These are phyloP conservation scores for Metrosideros polymorpha DNA, from an alignment of 441 rosid genomes.

Conservation along the genomic window DNA sequence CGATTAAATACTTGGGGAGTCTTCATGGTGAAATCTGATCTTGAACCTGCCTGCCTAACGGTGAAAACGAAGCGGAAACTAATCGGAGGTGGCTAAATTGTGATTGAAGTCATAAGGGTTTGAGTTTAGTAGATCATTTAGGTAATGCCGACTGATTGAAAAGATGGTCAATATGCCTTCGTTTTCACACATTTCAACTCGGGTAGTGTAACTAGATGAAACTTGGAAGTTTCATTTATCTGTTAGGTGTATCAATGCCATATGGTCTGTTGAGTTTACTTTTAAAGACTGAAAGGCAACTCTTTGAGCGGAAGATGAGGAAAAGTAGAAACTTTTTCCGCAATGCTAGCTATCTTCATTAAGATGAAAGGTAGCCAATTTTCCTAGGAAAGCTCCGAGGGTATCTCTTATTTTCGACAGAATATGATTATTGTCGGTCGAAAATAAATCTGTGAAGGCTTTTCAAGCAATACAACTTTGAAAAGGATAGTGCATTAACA, in stretches of 20 bases:
- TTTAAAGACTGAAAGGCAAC: background rate
- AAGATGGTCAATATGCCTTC: background rate
- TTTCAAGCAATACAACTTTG: too few relatives aligned
- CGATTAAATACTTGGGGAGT: background rate
- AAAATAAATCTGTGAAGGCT: too few relatives aligned
- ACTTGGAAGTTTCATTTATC: background rate
- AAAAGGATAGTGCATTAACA: too few relatives aligned
- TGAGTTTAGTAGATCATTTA: background rate
- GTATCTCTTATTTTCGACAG: too few relatives aligned
- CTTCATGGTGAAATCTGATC: background rate
- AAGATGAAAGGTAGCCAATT: too few relatives aligned
- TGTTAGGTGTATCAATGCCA: background rate
- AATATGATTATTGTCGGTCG: too few relatives aligned
- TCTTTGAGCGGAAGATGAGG: background rate
- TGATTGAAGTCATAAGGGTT: background rate
- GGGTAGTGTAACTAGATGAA: too few relatives aligned
- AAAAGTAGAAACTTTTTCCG: too few relatives aligned
- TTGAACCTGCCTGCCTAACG: background rate
- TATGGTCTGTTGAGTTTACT: background rate
- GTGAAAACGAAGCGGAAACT: background rate
- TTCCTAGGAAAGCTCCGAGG: too few relatives aligned
- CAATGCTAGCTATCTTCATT: too few relatives aligned
- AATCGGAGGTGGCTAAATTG: background rate
- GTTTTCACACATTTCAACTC: background rate
- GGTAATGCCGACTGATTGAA: background rate